These are phyloP conservation scores for Stephanodiscus triporus DNA, from an alignment of 108 stramenopile genomes.

Conservation along the genomic window DNA sequence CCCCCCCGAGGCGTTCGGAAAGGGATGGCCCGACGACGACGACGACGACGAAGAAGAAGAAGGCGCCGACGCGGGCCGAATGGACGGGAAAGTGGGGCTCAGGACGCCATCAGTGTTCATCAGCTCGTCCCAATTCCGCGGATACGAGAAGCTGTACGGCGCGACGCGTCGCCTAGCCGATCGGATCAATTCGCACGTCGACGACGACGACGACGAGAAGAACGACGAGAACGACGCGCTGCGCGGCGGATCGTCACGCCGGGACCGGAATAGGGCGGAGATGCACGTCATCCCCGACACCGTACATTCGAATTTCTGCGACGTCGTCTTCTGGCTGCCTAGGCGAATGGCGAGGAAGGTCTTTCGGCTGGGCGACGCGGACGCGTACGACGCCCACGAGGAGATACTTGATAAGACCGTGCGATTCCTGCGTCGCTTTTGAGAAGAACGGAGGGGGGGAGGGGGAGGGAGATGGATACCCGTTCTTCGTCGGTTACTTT, in stretches of 20 bases:
- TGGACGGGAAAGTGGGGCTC: background rate
- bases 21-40: constrained; percentile 9
- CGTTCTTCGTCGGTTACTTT: no score
- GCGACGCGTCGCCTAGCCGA: constrained; percentile 45
- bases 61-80: background rate
- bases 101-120: constrained; percentile 58
- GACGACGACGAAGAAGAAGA: background rate
- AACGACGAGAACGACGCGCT: background rate
- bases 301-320: constrained; percentile 63
- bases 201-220: background rate
- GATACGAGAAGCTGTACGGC: constrained; percentile 40
- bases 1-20: constrained; percentile 56
- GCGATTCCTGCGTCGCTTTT: constrained; percentile 17
- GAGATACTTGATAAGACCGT: constrained; percentile 35
- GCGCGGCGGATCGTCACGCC: no score
- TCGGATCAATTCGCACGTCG: constrained; percentile 19
- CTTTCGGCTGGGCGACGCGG: constrained; percentile 25
- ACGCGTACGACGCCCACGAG: constrained; percentile 26
- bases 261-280: constrained; percentile 13
- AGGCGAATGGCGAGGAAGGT: constrained; percentile 11
- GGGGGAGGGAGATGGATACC: no score
- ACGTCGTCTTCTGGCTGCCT: constrained; percentile 61
- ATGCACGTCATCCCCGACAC: constrained; percentile 51
- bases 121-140: constrained; percentile 51
- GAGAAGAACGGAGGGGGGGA: background rate